Base-by-base conservation (phyloP, 768 basidiomycete species). In the Mycena galericulata region DNA sequence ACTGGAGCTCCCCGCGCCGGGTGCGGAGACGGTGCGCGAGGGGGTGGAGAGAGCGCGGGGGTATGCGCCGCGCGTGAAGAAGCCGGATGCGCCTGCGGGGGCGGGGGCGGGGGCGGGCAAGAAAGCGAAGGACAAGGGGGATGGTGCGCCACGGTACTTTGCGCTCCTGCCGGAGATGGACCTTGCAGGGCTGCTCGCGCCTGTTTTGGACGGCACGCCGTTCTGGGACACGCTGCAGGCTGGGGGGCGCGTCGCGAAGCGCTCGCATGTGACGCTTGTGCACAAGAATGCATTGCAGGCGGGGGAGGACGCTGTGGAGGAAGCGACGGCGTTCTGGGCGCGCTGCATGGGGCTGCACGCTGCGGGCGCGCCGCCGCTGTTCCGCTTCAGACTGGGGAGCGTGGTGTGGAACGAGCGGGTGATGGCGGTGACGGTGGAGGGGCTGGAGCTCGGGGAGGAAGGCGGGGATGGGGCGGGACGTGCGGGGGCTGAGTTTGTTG, bases 231-330 rank as follows among this genome's bases (percentile, higher is more conserved):
- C 72, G 10, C 74, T 97, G 32, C 81, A 84, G 62, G 45, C 55
- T 11, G 78, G 78, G 0, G 74, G 81, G 6, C 83, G 93, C 27
- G 78, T 97, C 17, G 76, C 86, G 18, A 71, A 77, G 43, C 80
- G 85, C 4, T 95, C 97, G 1, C 98, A 99, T 79, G 84, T 98
- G 62, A 99, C 97, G 2, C 81, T 99, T 66, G 91, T 92, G 32
- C 98, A 99, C 78, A 76, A 78, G 69, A 90, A 89, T 24, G 65
- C 78, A n/a, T 62, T 81, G 58, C 8, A 47, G 53, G 34, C 11
- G 15, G 43, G 46, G 18, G 45, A n/a, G 18, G 45, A 53, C 36
- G 46, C 45, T 10, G 22, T 15, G 22, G 62, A 22, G 8, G 70
- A 43, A 49, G 74, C 75, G 74, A 66, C 73, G 46, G 75, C 70